A percentile compares a stretch with the other conserved stretches of the same genome.
These are phyloP conservation scores for Curvularia eragrostidis DNA, from an alignment of 2,329 filamentous ascomycete species.

Conservation along the genomic window DNA sequence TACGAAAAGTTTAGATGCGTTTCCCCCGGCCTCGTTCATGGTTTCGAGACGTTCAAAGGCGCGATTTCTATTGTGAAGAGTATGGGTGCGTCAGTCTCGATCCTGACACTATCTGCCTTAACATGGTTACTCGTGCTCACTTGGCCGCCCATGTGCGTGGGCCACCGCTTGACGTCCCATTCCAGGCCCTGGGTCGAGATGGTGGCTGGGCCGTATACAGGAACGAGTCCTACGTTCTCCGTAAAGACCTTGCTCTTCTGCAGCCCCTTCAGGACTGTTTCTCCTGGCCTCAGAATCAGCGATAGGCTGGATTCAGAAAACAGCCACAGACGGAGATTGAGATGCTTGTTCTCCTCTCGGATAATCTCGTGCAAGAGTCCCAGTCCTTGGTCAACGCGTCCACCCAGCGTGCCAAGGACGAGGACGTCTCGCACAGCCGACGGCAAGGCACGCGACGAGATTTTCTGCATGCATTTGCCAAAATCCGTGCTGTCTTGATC, in stretches of 20 bases:
- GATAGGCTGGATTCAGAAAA: constrained; percentile 82
- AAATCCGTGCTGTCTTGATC: constrained; percentile 94
- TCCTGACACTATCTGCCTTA: constrained; percentile 48
- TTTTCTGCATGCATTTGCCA: constrained; percentile 73
- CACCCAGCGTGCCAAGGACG: constrained; percentile 82
- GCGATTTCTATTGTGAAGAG: constrained; percentile 57
- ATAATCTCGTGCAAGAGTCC: constrained; percentile 87
- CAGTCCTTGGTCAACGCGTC: constrained; percentile 90
- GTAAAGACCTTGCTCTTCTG: constrained; percentile 63
- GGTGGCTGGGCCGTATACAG: constrained; percentile 76
- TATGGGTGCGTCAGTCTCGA: constrained; percentile 53
- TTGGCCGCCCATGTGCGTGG: constrained; percentile 61
- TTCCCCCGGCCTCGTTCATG: neutral
- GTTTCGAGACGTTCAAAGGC: neutral
- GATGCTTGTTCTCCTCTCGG: constrained; percentile 55
- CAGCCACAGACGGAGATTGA: constrained; percentile 69
- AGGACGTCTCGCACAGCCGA: constrained; percentile 66
- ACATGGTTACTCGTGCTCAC: constrained; percentile 61
- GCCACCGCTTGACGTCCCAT: constrained; percentile 89
- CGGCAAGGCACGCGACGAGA: constrained; percentile 54
- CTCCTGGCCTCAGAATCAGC: constrained; percentile 75
- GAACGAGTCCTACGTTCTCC: constrained; percentile 85
- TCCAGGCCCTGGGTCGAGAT: constrained; percentile 83
- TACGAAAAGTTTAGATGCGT: neutral
- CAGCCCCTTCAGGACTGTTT: constrained; percentile 72